Evolutionary conservation across 2,329 filamentous ascomycete species (phyloP).

Genomic region (Pseudopithomyces maydicus): DNA sequence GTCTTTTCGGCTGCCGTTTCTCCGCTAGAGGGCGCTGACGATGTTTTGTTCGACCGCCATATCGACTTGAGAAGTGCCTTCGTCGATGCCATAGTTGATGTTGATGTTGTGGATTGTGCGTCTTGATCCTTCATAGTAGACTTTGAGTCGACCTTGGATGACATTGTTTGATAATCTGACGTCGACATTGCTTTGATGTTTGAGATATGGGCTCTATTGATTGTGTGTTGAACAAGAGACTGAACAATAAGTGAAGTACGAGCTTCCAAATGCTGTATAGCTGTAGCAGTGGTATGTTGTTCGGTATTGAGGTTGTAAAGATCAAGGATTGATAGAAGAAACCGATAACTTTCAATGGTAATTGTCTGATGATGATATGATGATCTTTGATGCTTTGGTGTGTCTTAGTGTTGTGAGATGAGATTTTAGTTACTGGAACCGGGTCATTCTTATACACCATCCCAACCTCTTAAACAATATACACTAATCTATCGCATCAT

Average conservation of each 20-base stretch:
- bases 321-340: not conserved
- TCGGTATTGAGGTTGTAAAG: not conserved
- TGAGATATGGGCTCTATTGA: not conserved
- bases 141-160: not conserved
- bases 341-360: no score
- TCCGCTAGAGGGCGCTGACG: not conserved
- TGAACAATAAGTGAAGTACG: no score
- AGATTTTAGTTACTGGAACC: not conserved
- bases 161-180: not conserved
- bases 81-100: conserved; percentile 30
- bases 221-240: not conserved
- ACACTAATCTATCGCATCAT: not conserved
- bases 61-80: conserved; percentile 29
- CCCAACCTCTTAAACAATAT: not conserved
- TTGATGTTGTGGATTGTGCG: conserved; percentile 23
- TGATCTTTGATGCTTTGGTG: not conserved
- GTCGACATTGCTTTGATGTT: not conserved
- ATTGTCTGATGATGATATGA: not conserved
- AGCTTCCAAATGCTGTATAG: not conserved
- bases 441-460: not conserved
- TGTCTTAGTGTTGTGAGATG: not conserved
- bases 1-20: conserved; percentile 15
- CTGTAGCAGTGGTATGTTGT: not conserved
- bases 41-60: conserved; percentile 17
- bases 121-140: not conserved